A percentile compares a stretch with the other conserved stretches of the same genome.
Evolutionary conservation across 2,329 filamentous ascomycete genomes (phyloP).

Genomic region (Diaporthe capsici): DNA sequence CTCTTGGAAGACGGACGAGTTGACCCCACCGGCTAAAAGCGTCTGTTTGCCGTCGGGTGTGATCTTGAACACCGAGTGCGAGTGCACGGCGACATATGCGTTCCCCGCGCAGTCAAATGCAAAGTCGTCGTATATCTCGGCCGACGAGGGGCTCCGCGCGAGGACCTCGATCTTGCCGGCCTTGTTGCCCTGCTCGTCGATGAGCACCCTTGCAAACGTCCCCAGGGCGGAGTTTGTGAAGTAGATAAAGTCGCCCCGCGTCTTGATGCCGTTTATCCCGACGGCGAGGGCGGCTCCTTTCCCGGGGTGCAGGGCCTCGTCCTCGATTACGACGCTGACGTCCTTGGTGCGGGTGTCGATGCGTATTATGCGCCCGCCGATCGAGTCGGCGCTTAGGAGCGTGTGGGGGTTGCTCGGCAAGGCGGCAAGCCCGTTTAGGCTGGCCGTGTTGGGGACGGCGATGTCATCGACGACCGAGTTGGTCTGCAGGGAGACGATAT

Average conservation of each 20-base stretch:
- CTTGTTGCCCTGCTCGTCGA: neutral
- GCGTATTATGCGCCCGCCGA: constrained; percentile 6
- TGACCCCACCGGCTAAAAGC: neutral
- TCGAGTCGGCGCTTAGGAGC: constrained; percentile 3
- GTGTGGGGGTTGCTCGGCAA: neutral
- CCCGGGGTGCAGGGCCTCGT: neutral
- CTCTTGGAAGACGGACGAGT: neutral
- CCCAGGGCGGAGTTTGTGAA: constrained; percentile 3
- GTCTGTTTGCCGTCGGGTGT: neutral
- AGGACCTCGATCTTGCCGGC: neutral
- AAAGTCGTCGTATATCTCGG: neutral
- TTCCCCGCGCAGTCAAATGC: neutral
- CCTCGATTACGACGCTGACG: constrained; percentile 1
- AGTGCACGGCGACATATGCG: neutral
- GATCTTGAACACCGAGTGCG: neutral
- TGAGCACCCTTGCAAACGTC: neutral
- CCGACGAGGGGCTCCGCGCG: neutral
- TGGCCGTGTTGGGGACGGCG: neutral
- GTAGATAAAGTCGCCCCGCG: neutral
- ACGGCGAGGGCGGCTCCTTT: neutral
- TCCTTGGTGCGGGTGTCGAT: constrained; percentile 12
- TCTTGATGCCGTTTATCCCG: neutral
- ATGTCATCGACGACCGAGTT: neutral
- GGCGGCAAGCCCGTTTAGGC: neutral
- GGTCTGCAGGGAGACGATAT: neutral